A percentile compares a stretch with the other conserved stretches of the same genome.
phyloP scores from a whole-genome alignment of 2,329 filamentous ascomycete genomes.

The Stagonosporopsis cucurbitacearum region DNA sequence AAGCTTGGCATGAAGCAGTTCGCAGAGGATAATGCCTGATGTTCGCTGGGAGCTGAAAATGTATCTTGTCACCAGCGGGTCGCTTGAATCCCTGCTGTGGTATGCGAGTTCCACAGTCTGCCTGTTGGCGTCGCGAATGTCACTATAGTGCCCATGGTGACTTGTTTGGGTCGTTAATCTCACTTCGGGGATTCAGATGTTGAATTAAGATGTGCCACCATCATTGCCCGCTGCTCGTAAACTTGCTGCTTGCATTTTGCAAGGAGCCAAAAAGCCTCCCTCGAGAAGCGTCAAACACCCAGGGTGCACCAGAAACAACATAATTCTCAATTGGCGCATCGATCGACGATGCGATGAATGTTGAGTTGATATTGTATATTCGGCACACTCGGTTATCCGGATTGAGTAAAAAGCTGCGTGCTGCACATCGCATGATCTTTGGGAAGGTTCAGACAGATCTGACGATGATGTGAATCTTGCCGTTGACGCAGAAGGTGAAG shows the following conservation, averaged over 20 bases:
- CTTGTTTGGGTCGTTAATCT: background rate
- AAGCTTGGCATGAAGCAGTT: background rate
- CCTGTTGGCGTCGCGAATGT: background rate
- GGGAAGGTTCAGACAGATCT: background rate
- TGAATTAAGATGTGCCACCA: background rate
- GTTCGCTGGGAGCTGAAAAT: background rate
- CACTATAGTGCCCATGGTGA: background rate
- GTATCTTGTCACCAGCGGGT: background rate
- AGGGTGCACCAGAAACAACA: background rate
- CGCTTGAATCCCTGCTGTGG: background rate
- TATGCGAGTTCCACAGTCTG: background rate
- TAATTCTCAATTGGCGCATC: background rate
- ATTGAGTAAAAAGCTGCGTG: background rate
- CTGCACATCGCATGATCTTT: background rate
- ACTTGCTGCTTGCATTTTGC: background rate
- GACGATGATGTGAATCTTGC: background rate
- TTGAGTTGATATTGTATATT: constrained; percentile 2
- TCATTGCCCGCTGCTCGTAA: background rate
- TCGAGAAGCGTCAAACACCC: background rate
- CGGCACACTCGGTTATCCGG: background rate
- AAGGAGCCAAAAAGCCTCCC: background rate
- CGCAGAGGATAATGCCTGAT: background rate
- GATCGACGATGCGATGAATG: background rate
- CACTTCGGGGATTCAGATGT: background rate
- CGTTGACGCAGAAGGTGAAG: constrained; percentile 7